Conservation (phyloP, 257 asterid genomes). For the Euphrasia confusa region DNA sequence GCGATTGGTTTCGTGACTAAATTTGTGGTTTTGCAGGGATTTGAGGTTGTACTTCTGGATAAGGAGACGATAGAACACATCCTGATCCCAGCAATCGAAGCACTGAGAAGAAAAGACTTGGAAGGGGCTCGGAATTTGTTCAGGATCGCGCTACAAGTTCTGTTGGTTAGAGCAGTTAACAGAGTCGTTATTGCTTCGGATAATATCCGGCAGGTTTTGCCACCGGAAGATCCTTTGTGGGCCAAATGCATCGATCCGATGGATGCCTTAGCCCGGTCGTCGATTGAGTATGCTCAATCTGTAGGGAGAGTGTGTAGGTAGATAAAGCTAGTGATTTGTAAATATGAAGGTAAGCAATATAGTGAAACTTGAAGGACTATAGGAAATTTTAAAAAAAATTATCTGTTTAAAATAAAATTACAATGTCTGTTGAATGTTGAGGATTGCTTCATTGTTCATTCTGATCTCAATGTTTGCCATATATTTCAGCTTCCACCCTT, state of each 20-base stretch:
- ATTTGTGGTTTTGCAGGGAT: slow-evolving; percentile 45
- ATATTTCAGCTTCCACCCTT: background rate
- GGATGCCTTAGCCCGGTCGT: slow-evolving; percentile 59
- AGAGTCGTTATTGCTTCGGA: slow-evolving; percentile 64
- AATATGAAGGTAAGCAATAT: background rate
- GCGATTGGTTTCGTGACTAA: background rate
- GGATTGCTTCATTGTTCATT: background rate
- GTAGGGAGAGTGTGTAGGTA: slow-evolving; percentile 21
- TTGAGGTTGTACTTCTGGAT: slow-evolving; percentile 67
- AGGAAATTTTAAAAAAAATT: no score
- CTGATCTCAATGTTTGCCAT: background rate
- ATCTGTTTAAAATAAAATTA: no score
- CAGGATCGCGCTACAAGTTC: slow-evolving; percentile 58
- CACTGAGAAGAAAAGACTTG: slow-evolving; percentile 48
- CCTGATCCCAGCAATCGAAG: slow-evolving; percentile 60
- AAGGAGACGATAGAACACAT: slow-evolving; percentile 61
- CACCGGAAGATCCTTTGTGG: slow-evolving; percentile 66
- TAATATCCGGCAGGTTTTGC: slow-evolving; percentile 52
- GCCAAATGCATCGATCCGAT: slow-evolving; percentile 57
- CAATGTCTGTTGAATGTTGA: no score
- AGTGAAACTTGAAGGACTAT: slow-evolving; percentile 10
- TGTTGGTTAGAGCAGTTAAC: slow-evolving; percentile 62
- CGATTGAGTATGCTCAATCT: slow-evolving; percentile 42
- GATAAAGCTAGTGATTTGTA: slow-evolving; percentile 3
- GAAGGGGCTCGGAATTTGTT: slow-evolving; percentile 75